Conservation (phyloP, 2,329 filamentous ascomycete genomes). For the Aspergillus texensis region DNA sequence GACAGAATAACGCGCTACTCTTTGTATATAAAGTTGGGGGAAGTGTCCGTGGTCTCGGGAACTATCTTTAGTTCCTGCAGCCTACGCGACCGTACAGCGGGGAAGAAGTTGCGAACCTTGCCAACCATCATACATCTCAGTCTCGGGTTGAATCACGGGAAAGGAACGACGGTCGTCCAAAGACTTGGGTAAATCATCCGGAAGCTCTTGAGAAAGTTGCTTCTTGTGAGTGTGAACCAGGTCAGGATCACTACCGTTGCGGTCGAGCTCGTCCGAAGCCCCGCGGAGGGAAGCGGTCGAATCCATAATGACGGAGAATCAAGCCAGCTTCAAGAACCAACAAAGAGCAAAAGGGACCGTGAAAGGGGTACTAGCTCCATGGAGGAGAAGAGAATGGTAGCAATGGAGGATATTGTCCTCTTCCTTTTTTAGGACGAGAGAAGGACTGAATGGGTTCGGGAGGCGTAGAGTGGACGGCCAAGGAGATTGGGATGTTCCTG, state of each 20-base stretch:
- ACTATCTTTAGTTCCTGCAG: conserved; percentile 6
- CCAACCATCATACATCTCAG: conserved; percentile 98
- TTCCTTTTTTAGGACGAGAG: neutral
- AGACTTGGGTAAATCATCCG: conserved; percentile 84
- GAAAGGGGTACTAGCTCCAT: conserved; percentile 23
- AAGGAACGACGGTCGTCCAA: conserved; percentile 81
- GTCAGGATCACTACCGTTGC: conserved; percentile 20
- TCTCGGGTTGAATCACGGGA: conserved; percentile 73
- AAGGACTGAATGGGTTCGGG: conserved; percentile 3
- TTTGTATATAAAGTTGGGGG: neutral
- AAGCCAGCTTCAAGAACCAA: conserved; percentile 17
- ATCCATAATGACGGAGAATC: conserved; percentile 35
- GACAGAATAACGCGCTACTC: neutral
- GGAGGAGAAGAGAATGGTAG: conserved; percentile 14
- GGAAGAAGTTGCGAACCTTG: conserved; percentile 66
- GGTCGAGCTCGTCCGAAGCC: conserved; percentile 33
- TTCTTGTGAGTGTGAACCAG: conserved; percentile 22
- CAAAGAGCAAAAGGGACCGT: conserved; percentile 15
- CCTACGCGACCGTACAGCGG: conserved; percentile 7
- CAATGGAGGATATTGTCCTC: conserved; percentile 14
- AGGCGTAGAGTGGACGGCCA: conserved; percentile 12
- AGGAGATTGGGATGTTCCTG: conserved; percentile 13
- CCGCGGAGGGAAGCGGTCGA: conserved; percentile 34
- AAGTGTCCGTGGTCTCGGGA: neutral
- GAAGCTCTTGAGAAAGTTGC: conserved; percentile 56